phyloP scores from a whole-genome alignment of 2,329 filamentous ascomycete genomes.

The Penicillium brevicompactum region DNA sequence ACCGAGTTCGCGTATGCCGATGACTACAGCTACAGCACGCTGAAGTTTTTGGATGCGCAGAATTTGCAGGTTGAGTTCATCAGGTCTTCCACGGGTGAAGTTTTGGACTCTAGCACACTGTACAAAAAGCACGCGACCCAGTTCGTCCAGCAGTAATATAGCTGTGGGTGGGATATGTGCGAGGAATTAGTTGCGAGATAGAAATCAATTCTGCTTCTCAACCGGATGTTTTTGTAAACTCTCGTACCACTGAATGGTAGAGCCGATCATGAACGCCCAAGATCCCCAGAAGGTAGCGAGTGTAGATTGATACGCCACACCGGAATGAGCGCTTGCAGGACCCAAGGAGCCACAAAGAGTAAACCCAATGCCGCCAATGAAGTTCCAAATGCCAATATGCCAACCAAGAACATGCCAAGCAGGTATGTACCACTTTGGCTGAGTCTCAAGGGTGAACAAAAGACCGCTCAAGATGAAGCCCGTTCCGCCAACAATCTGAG shows the following conservation, averaged over 20 bases:
- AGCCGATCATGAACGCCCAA: constrained; percentile 49
- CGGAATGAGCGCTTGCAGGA: constrained; percentile 46
- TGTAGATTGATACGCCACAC: constrained; percentile 51
- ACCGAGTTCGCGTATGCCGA: constrained; percentile 41
- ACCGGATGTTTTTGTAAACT: constrained; percentile 52
- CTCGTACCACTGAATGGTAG: constrained; percentile 53
- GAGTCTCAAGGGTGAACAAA: constrained; percentile 69
- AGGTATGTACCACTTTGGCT: constrained; percentile 64
- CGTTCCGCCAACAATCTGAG: constrained; percentile 63
- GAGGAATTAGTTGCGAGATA: background rate
- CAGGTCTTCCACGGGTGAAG: constrained; percentile 50
- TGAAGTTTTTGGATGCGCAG: constrained; percentile 51
- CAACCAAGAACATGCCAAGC: constrained; percentile 61
- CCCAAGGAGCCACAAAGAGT: constrained; percentile 63
- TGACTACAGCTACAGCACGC: constrained; percentile 56
- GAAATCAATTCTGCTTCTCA: constrained; percentile 55
- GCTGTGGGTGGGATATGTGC: background rate
- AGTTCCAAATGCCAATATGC: constrained; percentile 69
- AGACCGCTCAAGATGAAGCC: constrained; percentile 63
- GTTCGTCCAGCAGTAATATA: constrained; percentile 56
- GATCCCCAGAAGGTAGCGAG: constrained; percentile 50
- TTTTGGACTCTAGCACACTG: constrained; percentile 52
- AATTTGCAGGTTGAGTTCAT: constrained; percentile 56
- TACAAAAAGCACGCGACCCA: constrained; percentile 51
- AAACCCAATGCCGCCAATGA: constrained; percentile 65